These are phyloP conservation scores for Pontederia paniculata DNA, from an alignment of 176 grass and related monocot species.

Conservation along the genomic window DNA sequence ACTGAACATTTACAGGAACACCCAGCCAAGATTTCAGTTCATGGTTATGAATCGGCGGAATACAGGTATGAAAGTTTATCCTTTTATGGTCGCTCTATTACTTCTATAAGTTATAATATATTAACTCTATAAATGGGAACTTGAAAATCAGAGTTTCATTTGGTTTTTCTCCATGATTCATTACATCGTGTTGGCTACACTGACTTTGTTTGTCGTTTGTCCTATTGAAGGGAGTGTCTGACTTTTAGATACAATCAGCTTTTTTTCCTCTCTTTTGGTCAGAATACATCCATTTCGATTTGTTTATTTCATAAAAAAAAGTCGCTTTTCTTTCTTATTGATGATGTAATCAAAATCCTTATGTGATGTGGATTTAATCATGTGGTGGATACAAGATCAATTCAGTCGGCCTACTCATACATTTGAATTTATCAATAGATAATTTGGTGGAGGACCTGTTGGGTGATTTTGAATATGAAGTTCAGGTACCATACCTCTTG, in stretches of 20 bases:
- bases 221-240: no score
- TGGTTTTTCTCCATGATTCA: no score
- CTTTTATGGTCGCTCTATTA: conserved; percentile 1
- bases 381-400: background rate
- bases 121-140: no score
- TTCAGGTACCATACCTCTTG: conserved; percentile 22
- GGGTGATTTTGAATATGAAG: conserved; percentile 80
- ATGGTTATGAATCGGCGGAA: conserved; percentile 84
- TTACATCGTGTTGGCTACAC: no score
- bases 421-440: conserved; percentile 29
- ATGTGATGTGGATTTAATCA: background rate
- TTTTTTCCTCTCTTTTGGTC: no score
- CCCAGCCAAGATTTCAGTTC: conserved; percentile 71
- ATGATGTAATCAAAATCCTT: background rate
- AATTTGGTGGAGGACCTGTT: conserved; percentile 86
- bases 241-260: no score
- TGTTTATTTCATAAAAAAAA: no score
- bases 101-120: background rate
- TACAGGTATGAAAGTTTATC: conserved; percentile 22
- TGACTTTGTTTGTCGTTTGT: no score
- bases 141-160: no score
- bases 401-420: background rate
- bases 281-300: no score
- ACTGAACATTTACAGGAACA: conserved; percentile 33
- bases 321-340: no score